phyloP scores from a whole-genome alignment of 2,329 filamentous ascomycete genomes.

The Colletotrichum australisinense region DNA sequence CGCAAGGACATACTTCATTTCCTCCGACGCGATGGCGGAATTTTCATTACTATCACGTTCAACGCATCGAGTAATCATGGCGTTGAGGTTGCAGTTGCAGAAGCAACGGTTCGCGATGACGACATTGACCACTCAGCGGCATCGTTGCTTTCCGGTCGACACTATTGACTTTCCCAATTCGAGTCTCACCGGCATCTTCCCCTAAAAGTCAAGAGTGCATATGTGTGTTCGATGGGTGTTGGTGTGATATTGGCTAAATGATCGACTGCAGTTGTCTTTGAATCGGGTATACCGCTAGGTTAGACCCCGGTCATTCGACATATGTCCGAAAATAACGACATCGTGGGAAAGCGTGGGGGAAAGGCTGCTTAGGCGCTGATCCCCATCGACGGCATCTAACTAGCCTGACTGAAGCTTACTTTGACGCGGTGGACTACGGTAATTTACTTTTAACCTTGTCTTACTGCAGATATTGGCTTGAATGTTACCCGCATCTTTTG shows the following conservation, averaged over 20 bases:
- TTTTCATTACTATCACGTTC: not conserved
- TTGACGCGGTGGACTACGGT: not conserved
- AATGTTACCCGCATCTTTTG: too few species aligned
- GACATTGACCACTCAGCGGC: conserved; percentile 23
- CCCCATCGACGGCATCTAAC: not conserved
- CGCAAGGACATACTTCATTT: not conserved
- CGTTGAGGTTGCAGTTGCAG: not conserved
- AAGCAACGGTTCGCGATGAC: conserved; percentile 14
- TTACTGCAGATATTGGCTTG: not conserved
- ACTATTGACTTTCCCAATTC: not conserved
- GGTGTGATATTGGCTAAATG: not conserved
- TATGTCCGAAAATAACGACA: conserved; percentile 33
- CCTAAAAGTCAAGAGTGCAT: not conserved
- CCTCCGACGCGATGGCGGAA: conserved; percentile 6
- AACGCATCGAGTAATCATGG: not conserved
- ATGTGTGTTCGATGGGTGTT: not conserved
- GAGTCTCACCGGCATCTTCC: not conserved
- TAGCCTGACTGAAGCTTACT: conserved; percentile 6
- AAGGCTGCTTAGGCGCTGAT: conserved; percentile 3
- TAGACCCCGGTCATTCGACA: conserved; percentile 31
- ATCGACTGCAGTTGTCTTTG: conserved; percentile 4
- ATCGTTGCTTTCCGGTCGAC: not conserved
- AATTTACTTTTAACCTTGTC: not conserved
- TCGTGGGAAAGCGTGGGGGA: conserved; percentile 22
- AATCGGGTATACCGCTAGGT: not conserved